Conservation (phyloP, 225 moss, liverwort and hornwort species). For the Bryum argenteum region DNA sequence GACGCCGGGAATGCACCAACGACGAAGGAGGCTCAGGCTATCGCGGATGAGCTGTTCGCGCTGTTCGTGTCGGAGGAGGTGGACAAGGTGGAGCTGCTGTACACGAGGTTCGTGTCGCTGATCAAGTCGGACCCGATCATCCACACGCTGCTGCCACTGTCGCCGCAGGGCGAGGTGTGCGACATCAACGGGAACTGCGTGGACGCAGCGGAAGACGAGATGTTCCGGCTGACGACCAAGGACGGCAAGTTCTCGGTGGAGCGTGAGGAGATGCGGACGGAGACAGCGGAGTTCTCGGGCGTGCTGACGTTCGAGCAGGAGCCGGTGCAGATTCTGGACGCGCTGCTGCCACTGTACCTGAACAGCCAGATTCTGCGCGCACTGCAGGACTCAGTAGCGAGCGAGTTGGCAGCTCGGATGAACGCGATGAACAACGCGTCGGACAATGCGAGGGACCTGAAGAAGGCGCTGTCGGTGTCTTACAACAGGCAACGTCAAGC, state of each 20-base stretch:
- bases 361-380: conserved; percentile 86
- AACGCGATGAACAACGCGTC: conserved; percentile 91
- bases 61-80: conserved; percentile 91
- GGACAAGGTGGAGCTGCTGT: conserved; percentile 99
- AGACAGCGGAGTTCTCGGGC: conserved; percentile 63
- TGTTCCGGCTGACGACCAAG: conserved; percentile 81
- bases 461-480: conserved; percentile 60
- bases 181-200: conserved; percentile 74
- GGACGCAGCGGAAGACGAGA: conserved; percentile 85
- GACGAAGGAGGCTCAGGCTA: conserved; percentile 83
- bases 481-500: conserved; percentile 89
- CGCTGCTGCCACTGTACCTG: conserved; percentile 76
- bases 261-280: conserved; percentile 61
- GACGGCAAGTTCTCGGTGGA: conserved; percentile 81
- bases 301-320: conserved; percentile 97
- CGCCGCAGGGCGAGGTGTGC: conserved; percentile 84
- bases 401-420: conserved; percentile 86
- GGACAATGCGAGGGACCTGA: conserved; percentile 75
- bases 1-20: conserved; percentile 71
- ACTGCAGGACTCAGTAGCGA: conserved; percentile 79
- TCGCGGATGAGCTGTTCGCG: conserved; percentile 82
- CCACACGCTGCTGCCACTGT: conserved; percentile 82
- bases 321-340: conserved; percentile 87
- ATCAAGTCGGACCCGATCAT: conserved; percentile 88
- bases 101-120: conserved; percentile 90